Base-by-base conservation (phyloP, 805 yeast species). In the Debaryomyces prosopidis region DNA sequence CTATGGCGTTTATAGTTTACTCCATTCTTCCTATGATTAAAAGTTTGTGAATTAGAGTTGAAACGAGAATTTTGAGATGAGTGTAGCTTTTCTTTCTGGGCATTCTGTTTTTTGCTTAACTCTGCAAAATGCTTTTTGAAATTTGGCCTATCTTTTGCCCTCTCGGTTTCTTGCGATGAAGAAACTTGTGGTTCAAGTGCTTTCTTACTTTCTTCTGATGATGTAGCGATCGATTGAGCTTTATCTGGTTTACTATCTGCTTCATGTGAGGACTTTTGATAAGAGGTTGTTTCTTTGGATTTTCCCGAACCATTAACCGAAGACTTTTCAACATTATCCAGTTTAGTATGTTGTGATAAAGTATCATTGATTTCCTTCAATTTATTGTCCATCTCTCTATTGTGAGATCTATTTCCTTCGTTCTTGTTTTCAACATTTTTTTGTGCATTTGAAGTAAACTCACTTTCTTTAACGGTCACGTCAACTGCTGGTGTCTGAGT, bases 121-220 rank as follows among this genome's bases (percentile, higher is more conserved):
- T 66, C 69, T 39, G 49, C 56, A 38, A 65, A 57, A 39, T 62
- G 63, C 48, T 64, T 56, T 42, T 63, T 66, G 54, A 66, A 66
- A 45, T 67, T 55, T 2, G 70, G 71, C 28, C 70, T 48, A 20
- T 61, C 65, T 12, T 51, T 57, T 4, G 47, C 45, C 43, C 40
- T 48, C 20, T 45, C 51, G 6, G 33, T 8, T 30, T 30, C 33
- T 14, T 30, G 33, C 3, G 16, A 14, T 30, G 19, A 20, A 12
- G 41, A 17, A 2, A n/a, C 26, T 26, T 26, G 33, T 2, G 33
- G 33, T 16, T 12, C 18, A 9, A 27, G 4, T n/a, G 18, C 16
- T 33, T 16, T 33, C n/a, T 11, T 23, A 14, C 23, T 39, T 23
- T 23, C 26, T 10, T 23, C 30, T 30, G n/a, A n/a, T 30, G 34